Conservation (phyloP, 225 moss, liverwort and hornwort genomes). For the Neckera pumila region DNA sequence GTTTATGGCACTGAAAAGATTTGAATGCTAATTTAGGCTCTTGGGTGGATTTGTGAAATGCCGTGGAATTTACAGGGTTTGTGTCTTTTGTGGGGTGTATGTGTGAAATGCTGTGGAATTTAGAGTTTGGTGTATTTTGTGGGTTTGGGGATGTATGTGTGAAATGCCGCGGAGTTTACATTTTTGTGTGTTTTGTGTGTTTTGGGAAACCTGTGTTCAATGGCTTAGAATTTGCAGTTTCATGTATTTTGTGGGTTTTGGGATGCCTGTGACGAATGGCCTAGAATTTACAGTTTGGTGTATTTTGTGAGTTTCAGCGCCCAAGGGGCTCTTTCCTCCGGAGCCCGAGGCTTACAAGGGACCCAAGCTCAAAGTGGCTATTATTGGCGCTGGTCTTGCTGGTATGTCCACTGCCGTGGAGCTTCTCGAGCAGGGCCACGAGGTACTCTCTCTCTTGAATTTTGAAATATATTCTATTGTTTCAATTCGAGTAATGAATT, state of each 20-base stretch:
- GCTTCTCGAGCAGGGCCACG: slow-evolving; percentile 96
- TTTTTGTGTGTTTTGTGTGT: neutral
- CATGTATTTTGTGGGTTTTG: neutral
- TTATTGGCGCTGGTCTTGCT: slow-evolving; percentile 82
- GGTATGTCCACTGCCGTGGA: slow-evolving; percentile 97
- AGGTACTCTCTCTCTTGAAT: slow-evolving; percentile 22
- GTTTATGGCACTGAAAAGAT: neutral
- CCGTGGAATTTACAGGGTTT: neutral
- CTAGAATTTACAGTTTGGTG: neutral
- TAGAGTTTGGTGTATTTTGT: neutral
- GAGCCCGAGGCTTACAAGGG: slow-evolving; percentile 75
- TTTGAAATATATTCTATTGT: neutral
- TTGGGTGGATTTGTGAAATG: neutral
- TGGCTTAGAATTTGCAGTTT: neutral
- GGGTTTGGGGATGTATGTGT: neutral
- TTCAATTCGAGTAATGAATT: neutral
- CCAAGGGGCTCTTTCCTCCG: slow-evolving; percentile 85
- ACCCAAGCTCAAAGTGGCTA: slow-evolving; percentile 83
- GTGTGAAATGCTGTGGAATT: neutral
- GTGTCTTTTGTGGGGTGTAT: neutral
- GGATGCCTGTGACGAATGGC: neutral
- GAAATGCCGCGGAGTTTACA: neutral
- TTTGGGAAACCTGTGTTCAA: neutral
- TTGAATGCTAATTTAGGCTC: neutral
- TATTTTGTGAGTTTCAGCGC: slow-evolving; percentile 39